Conservation (phyloP, 1,284 basidiomycete genomes). For the Boletellus sp. region DNA sequence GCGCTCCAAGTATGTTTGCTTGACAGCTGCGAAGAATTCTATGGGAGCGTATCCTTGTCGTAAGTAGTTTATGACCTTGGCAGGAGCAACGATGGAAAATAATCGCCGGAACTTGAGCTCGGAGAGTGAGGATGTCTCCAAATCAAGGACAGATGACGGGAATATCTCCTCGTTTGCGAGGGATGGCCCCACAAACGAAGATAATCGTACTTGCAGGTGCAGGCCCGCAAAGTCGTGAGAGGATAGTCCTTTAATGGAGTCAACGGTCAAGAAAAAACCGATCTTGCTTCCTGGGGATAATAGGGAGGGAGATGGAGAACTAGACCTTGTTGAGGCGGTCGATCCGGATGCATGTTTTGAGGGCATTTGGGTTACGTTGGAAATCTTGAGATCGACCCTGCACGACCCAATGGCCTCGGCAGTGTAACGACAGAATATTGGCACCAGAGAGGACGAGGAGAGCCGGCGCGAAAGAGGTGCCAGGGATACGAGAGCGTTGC, state of each 20-base stretch:
- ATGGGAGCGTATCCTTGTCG: constrained; percentile 76
- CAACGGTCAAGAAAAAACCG: constrained; percentile 78
- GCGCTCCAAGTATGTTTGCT: constrained; percentile 79
- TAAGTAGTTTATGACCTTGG: constrained; percentile 72
- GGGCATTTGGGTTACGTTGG: constrained; percentile 58
- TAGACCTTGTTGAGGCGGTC: constrained; percentile 60
- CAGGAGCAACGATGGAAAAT: constrained; percentile 74
- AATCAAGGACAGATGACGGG: constrained; percentile 70
- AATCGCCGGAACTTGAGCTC: constrained; percentile 79
- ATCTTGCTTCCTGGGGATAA: constrained; percentile 74
- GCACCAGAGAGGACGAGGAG: constrained; percentile 72
- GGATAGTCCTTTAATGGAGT: constrained; percentile 83
- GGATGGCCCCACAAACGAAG: constrained; percentile 73
- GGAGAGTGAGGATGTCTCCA: constrained; percentile 68
- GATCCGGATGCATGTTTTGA: constrained; percentile 61
- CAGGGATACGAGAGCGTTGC: constrained; percentile 81
- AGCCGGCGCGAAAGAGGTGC: constrained; percentile 76
- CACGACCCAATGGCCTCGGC: constrained; percentile 92
- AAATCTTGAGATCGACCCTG: constrained; percentile 77
- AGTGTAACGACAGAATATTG: constrained; percentile 90
- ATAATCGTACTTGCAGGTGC: constrained; percentile 81
- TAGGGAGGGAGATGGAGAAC: constrained; percentile 63
- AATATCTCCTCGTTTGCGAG: constrained; percentile 78
- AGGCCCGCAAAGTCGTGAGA: constrained; percentile 81
- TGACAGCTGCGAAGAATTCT: constrained; percentile 83